phyloP scores from a whole-genome alignment of 768 basidiomycete genomes.

The Lanmaoa pseudosensibilis region DNA sequence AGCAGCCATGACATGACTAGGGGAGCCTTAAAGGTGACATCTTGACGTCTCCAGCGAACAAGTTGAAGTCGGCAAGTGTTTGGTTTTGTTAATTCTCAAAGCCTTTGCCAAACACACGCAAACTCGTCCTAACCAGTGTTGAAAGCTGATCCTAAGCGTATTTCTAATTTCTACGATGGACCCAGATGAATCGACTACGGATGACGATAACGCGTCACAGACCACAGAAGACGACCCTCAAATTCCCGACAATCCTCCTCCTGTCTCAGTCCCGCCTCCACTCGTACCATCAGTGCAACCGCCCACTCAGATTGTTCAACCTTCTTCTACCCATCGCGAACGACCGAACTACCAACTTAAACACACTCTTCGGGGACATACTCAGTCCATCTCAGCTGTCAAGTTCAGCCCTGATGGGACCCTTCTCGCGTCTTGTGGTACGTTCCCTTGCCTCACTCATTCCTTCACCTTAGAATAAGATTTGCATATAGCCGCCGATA shows the following conservation, averaged over 20 bases:
- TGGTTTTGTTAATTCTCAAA: constrained; percentile 25
- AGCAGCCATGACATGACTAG: constrained; percentile 15
- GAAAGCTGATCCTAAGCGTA: not conserved
- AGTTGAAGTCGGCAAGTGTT: constrained; percentile 12
- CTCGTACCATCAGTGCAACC: constrained; percentile 32
- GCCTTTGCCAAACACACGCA: constrained; percentile 23
- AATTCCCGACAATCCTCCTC: constrained; percentile 59
- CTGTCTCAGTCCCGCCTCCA: constrained; percentile 39
- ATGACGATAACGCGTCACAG: constrained; percentile 71
- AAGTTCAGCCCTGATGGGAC: constrained; percentile 91
- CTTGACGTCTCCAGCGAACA: too few species aligned
- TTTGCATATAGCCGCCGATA: constrained; percentile 67
- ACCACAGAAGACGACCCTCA: constrained; percentile 86
- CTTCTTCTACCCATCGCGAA: constrained; percentile 39
- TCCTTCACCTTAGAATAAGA: not conserved
- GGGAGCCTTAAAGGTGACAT: too few species aligned
- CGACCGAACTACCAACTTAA: constrained; percentile 68
- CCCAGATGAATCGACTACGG: constrained; percentile 48
- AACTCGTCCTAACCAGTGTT: constrained; percentile 23
- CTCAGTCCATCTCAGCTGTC: constrained; percentile 80
- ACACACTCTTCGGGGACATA: constrained; percentile 74
- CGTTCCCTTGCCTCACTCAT: constrained; percentile 28
- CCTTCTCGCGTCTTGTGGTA: constrained; percentile 84
- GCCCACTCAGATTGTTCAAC: constrained; percentile 31
- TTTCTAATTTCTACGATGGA: constrained; percentile 15